A percentile compares a stretch with the other conserved stretches of the same genome.
Conservation (phyloP, 2,329 filamentous ascomycete species). For the Exophiala alcalophila region DNA sequence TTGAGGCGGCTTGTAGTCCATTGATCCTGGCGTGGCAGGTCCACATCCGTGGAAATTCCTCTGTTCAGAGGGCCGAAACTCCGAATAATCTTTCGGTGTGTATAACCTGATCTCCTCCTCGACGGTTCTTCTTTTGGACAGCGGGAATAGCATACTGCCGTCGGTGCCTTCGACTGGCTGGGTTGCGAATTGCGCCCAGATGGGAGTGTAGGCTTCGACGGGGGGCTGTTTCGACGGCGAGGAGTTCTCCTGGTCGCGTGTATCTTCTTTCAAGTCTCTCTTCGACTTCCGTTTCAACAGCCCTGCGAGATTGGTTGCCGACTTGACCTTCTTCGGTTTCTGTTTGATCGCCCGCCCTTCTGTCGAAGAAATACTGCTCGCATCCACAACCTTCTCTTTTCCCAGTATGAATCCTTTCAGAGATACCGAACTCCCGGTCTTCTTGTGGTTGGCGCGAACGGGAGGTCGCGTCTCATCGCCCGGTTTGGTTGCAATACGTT, state of each 20-base stretch:
- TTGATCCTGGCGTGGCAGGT: constrained; percentile 38
- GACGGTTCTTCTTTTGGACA: constrained; percentile 44
- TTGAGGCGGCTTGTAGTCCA: constrained; percentile 46
- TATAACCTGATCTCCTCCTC: constrained; percentile 58
- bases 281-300: constrained; percentile 74
- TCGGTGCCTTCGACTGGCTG: constrained; percentile 36
- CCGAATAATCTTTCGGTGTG: constrained; percentile 49
- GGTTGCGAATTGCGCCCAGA: constrained; percentile 72
- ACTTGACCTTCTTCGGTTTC: constrained; percentile 70
- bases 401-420: constrained; percentile 30
- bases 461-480: constrained; percentile 18
- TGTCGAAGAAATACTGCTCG: constrained; percentile 35
- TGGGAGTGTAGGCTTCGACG: constrained; percentile 58
- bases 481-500: constrained; percentile 26
- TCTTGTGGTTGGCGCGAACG: constrained; percentile 26
- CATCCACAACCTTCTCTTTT: constrained; percentile 42
- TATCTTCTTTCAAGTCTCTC: constrained; percentile 62
- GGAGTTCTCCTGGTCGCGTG: constrained; percentile 75
- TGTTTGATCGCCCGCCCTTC: constrained; percentile 37
- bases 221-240: constrained; percentile 13
- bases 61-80: constrained; percentile 60
- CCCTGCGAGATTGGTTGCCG: constrained; percentile 73
- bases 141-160: constrained; percentile 43
- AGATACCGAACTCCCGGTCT: constrained; percentile 31
- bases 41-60: constrained; percentile 58